Conservation (phyloP, 805 yeast genomes). For the Candida oleophila region DNA sequence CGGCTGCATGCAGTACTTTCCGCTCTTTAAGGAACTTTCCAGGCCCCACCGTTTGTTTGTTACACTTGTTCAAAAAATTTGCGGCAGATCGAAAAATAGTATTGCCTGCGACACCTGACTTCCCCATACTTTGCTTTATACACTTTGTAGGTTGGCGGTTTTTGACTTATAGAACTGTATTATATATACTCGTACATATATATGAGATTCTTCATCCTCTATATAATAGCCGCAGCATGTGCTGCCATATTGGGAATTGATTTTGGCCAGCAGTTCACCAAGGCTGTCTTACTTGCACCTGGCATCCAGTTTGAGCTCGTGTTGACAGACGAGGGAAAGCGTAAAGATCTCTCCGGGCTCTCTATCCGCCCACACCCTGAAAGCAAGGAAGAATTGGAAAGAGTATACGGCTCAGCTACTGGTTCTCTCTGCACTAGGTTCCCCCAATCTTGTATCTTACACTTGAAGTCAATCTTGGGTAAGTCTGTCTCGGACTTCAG, state of each 20-base stretch:
- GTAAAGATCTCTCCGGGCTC: slow-evolving; percentile 84
- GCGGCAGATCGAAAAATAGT: too few species aligned
- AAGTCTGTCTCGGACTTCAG: slow-evolving; percentile 46
- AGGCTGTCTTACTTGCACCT: slow-evolving; percentile 88
- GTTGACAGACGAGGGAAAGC: slow-evolving; percentile 83
- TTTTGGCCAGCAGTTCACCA: slow-evolving; percentile 82
- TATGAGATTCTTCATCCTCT: slow-evolving; percentile 12
- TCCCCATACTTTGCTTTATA: too few species aligned
- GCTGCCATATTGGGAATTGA: slow-evolving; percentile 86
- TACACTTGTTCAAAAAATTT: too few species aligned
- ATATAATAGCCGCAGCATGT: slow-evolving; percentile 17
- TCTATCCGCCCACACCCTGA: slow-evolving; percentile 49
- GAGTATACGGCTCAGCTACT: slow-evolving; percentile 79
- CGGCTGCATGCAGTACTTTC: too few species aligned
- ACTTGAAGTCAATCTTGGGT: slow-evolving; percentile 74
- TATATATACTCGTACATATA: too few species aligned
- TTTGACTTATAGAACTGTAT: too few species aligned
- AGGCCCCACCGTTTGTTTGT: too few species aligned
- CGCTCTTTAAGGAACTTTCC: too few species aligned
- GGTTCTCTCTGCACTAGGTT: slow-evolving; percentile 66
- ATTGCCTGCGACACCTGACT: too few species aligned
- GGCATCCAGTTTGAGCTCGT: slow-evolving; percentile 85
- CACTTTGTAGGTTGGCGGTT: too few species aligned
- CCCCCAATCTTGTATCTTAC: slow-evolving; percentile 67
- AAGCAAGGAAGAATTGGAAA: slow-evolving; percentile 49